Base-by-base conservation (phyloP, 495 filamentous ascomycete genomes). In the Penicillium egyptiacum region DNA sequence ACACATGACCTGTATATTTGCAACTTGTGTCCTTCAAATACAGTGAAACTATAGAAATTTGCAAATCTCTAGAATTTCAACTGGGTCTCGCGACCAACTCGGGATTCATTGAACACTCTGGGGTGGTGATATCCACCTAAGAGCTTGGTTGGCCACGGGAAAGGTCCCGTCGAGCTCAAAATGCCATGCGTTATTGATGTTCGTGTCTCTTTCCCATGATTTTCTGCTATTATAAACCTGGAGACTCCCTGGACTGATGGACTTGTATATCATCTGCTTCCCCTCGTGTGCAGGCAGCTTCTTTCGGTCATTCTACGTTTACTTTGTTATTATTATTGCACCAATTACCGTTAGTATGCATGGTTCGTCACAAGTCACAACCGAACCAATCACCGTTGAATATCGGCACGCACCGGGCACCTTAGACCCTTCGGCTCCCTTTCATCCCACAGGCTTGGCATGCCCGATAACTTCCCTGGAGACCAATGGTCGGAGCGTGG, bases 331-430 rank as follows among this genome's bases (percentile, higher is more conserved):
- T 20, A 12, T 45, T 19, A 54, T 45, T 16, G 14, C 37, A 47
- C 16, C 12, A 30, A 53, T 52, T 17, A 12, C 20, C 31, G 8
- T 28, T 20, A 33, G 28, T 19, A 28, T 37, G 31, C 4, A 35
- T 47, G 20, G 37, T 12, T 12, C 30, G 10, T 28, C 39, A 17
- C 33, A 45, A n/a, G 35, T 39, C n/a, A 1, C 35, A 54, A 26
- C 31, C 43, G 53, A 30, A 17, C 53, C 53, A 55, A 55, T 55
- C 22, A 55, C 9, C 31, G n/a, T 39, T 4, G 10, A 25, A 14
- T 8, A 7, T 22, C 14, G 23, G 39, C 35, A 20, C 25, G 28
- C 42, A 47, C 25, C 41, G 30, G 31, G 33, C 23, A 5, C 11
- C 16, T n/a, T 41, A 8, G n/a, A 47, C n/a, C 17, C 45, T 20